phyloP scores from a whole-genome alignment of 345 rosid species.

The Salix brachista region DNA sequence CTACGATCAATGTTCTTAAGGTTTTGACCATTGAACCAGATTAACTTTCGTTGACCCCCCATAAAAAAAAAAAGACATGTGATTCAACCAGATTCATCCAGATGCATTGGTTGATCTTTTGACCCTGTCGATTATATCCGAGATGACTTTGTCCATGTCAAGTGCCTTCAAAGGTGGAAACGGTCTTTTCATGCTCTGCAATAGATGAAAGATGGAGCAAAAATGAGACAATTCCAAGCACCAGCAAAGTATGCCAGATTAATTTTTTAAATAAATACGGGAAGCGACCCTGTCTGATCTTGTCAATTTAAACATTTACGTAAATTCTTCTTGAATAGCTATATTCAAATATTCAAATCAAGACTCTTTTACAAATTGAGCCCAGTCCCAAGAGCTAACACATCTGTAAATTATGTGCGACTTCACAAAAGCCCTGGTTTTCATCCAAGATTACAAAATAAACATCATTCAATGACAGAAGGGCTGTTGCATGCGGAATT shows the following conservation, averaged over 20 bases:
- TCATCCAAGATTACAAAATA: background rate
- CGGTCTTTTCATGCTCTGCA: conserved; percentile 83
- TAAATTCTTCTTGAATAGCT: background rate
- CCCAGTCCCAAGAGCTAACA: background rate
- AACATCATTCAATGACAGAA: background rate
- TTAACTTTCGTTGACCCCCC: background rate
- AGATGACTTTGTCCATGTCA: conserved; percentile 59
- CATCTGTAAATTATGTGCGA: background rate
- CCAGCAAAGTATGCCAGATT: background rate
- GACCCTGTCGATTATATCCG: conserved; percentile 48
- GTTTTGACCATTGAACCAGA: background rate
- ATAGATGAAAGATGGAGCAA: background rate
- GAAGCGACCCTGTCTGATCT: background rate
- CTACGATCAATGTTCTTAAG: background rate
- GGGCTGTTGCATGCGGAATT: background rate
- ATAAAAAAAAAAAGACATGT: background rate
- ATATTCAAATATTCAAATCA: background rate
- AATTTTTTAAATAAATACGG: background rate
- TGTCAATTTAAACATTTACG: background rate
- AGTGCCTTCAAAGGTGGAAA: conserved; percentile 76
- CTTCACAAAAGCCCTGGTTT: background rate
- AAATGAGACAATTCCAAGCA: background rate
- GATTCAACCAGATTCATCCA: background rate
- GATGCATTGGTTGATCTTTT: conserved; percentile 25
- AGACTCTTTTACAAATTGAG: background rate